phyloP scores from a whole-genome alignment of 1,139 yeast species.

The Diutina neorugosa region DNA sequence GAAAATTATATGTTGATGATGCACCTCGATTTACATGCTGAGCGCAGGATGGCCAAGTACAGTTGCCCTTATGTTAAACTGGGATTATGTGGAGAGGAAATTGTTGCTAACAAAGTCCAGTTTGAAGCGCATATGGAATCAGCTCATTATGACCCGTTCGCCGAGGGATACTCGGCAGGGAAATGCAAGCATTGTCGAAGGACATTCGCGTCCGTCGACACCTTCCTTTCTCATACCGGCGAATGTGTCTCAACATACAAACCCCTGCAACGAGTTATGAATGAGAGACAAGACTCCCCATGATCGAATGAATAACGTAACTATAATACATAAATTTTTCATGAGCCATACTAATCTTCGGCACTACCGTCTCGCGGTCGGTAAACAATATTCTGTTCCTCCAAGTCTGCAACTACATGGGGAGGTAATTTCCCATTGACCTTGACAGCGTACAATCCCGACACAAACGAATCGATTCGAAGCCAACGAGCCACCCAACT shows the following conservation, averaged over 20 bases:
- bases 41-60: neutral
- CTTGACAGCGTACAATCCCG: conserved; percentile 89
- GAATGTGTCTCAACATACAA: neutral
- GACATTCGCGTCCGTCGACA: neutral
- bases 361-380: conserved; percentile 97
- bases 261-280: neutral
- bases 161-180: neutral
- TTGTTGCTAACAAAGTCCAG: neutral
- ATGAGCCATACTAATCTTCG: conserved; percentile 38
- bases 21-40: neutral
- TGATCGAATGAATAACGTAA: neutral
- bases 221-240: neutral
- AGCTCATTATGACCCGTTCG: neutral
- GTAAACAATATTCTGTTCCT: conserved; percentile 64
- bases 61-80: neutral
- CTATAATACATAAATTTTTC: conserved; percentile 2
- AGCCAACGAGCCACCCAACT: conserved; percentile 99
- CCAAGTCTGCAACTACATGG: conserved; percentile 64
- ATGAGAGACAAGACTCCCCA: neutral
- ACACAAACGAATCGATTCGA: conserved; percentile 77
- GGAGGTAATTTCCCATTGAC: conserved; percentile 88
- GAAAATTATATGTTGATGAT: neutral
- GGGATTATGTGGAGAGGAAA: neutral
- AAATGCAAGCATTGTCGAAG: neutral
- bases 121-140: neutral